Percentiles rank a stretch among this genome's conserved stretches.
These are phyloP conservation scores for Diaporthe humulicola DNA, from an alignment of 2,329 filamentous ascomycete genomes.

Conservation along the genomic window DNA sequence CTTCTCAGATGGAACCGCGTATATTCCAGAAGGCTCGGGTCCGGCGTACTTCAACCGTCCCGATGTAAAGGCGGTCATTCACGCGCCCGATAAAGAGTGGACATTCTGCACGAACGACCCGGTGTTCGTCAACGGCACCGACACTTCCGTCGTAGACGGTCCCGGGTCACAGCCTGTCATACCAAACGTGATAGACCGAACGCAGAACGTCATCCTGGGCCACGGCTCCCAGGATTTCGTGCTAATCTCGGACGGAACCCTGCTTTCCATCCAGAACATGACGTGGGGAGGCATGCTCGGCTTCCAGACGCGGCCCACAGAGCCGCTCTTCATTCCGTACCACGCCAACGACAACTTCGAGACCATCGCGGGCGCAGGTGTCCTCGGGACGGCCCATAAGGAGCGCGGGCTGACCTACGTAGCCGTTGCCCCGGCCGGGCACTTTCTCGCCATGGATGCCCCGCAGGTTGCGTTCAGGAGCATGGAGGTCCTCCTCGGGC, in stretches of 20 bases:
- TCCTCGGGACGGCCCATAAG: conserved; percentile 34
- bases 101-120: conserved; percentile 41
- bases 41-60: conserved; percentile 75
- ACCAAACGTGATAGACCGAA: conserved; percentile 79
- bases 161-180: conserved; percentile 71
- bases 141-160: conserved; percentile 57
- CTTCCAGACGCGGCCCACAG: conserved; percentile 71
- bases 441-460: conserved; percentile 33
- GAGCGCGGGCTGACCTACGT: conserved; percentile 41
- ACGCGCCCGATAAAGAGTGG: conserved; percentile 72
- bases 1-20: conserved; percentile 71
- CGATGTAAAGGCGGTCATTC: conserved; percentile 80
- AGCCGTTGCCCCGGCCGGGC: conserved; percentile 27
- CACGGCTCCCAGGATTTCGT: conserved; percentile 80
- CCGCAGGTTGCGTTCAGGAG: conserved; percentile 32
- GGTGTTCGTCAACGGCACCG: conserved; percentile 58
- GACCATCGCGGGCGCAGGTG: conserved; percentile 43
- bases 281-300: conserved; percentile 81
- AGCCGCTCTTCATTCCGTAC: conserved; percentile 79
- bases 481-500: conserved; percentile 35
- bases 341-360: conserved; percentile 59
- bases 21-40: conserved; percentile 67
- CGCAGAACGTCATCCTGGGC: conserved; percentile 79
- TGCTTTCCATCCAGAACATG: conserved; percentile 84
- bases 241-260: conserved; percentile 76